Base-by-base conservation (phyloP, 106 monocot species). In the Dioscorea alata region DNA sequence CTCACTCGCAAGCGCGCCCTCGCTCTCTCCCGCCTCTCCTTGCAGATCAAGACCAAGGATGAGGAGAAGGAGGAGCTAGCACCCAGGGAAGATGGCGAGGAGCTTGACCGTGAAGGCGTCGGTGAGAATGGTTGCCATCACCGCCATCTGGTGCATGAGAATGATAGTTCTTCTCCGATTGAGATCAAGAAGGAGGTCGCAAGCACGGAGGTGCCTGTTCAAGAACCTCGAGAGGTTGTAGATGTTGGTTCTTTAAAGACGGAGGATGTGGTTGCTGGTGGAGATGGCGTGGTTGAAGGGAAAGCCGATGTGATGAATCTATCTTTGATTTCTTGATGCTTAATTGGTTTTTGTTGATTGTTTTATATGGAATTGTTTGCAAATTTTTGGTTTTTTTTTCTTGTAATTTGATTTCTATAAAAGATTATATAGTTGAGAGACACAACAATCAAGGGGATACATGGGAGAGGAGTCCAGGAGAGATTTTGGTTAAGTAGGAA, bases 1-100 rank as follows among this genome's bases (percentile, higher is more conserved):
- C 83, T 86, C 48, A 65, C 72, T 10, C 76, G 50, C 57, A 68
- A 66, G 60, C 72, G 86, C 15, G 32, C 71, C 56, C 73, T 57
- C 34, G 76, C 83, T 50, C 61, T 86, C 20, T 65, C 82, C 14
- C 83, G 69, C 63, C 60, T 79, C 69, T 50, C 18, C 61, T 3
- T 14, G 23, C 21, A 14, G 20, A 24, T 42, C 20, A 24, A 56
- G 4, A 18, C 13, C 0, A 15, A 28, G 13, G 19, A 6, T 17
- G 67, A 23, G 28, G 28, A 64, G 17, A 48, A 61, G 17, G 71
- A 67, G 21, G 62, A 56, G 14, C 18, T 16, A 4, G 54, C 1
- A 4, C 18, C 8, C 5, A 54, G 64, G 17, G 51, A 61, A 10
- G 68, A 58, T 13, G 58, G 49, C 6, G 71, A 20, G 16, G 68